Conservation (phyloP, 2,329 filamentous ascomycete species). For the Dothistroma septosporum region DNA sequence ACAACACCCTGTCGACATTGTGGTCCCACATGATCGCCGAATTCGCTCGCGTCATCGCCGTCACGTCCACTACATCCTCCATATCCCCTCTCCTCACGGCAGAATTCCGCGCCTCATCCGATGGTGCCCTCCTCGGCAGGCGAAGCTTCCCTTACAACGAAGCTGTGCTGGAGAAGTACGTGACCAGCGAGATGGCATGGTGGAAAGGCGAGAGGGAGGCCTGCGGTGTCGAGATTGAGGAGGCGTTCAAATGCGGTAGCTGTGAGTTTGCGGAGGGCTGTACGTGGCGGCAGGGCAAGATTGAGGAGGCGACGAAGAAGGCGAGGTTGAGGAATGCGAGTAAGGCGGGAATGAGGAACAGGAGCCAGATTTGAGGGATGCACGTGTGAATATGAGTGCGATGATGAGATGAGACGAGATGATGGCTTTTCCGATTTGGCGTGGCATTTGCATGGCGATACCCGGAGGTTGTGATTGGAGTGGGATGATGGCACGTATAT, state of each 20-base stretch:
- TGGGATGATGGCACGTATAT: background rate
- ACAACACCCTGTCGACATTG: constrained; percentile 57
- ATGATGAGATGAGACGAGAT: too few relatives aligned
- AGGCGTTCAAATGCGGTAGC: constrained; percentile 79
- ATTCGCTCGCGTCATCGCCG: constrained; percentile 43
- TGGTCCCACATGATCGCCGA: constrained; percentile 63
- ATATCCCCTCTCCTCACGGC: constrained; percentile 56
- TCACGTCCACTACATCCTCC: constrained; percentile 36
- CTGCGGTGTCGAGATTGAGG: constrained; percentile 72
- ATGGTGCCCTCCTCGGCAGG: constrained; percentile 53
- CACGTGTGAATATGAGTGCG: too few relatives aligned
- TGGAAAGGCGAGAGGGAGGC: constrained; percentile 75
- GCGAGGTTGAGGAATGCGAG: constrained; percentile 22
- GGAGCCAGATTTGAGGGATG: constrained; percentile 23
- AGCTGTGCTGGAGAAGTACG: constrained; percentile 59
- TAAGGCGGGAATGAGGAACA: constrained; percentile 17
- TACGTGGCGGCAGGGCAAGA: constrained; percentile 68
- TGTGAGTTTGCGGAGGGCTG: constrained; percentile 82
- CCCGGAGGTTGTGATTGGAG: background rate
- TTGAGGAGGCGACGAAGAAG: constrained; percentile 52
- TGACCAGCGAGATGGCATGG: constrained; percentile 72
- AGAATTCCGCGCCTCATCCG: constrained; percentile 49
- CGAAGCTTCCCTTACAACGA: constrained; percentile 65
- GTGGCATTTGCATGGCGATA: background rate
- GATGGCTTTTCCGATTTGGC: background rate